Evolutionary conservation across 805 yeast genomes (phyloP).

Genomic region (Pichia kluyveri): DNA sequence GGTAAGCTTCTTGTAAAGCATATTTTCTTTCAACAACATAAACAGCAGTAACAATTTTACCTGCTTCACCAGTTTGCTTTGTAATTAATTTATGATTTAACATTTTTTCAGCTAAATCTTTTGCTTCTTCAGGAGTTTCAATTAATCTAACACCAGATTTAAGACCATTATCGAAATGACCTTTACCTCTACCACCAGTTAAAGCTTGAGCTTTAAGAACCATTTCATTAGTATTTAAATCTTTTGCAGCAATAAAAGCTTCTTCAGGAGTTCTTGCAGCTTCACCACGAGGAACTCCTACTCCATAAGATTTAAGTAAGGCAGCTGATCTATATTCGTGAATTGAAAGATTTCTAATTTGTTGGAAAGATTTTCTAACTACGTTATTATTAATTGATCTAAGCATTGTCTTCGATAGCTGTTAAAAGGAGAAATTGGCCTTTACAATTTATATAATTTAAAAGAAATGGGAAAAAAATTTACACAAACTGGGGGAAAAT

Average conservation of each 20-base stretch:
- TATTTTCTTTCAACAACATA: conserved; percentile 92
- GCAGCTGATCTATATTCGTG: conserved; percentile 96
- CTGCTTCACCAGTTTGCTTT: conserved; percentile 96
- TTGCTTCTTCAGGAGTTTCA: conserved; percentile 77
- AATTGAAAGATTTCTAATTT: conserved; percentile 68
- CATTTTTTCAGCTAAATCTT: conserved; percentile 81
- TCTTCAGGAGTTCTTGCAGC: conserved; percentile 87
- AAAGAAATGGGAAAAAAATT: too few species aligned
- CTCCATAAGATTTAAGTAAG: conserved; percentile 69
- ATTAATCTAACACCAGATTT: conserved; percentile 95
- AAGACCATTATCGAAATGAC: conserved; percentile 90
- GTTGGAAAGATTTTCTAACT: conserved; percentile 15
- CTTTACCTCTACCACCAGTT: conserved; percentile 99
- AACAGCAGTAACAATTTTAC: conserved; percentile 94
- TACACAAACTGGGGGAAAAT: too few species aligned
- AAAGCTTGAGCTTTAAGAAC: conserved; percentile 98
- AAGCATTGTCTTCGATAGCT: too few species aligned
- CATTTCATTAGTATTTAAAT: conserved; percentile 66
- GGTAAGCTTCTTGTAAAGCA: conserved; percentile 89
- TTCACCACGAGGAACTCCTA: conserved; percentile 85
- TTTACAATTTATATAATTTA: too few species aligned
- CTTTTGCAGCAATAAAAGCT: conserved; percentile 75
- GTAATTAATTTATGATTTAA: conserved; percentile 88
- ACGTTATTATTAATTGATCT: conserved; percentile 15
- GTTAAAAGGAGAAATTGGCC: too few species aligned